Conservation (phyloP, 2,329 filamentous ascomycete genomes). For the Colletotrichum tofieldiae region DNA sequence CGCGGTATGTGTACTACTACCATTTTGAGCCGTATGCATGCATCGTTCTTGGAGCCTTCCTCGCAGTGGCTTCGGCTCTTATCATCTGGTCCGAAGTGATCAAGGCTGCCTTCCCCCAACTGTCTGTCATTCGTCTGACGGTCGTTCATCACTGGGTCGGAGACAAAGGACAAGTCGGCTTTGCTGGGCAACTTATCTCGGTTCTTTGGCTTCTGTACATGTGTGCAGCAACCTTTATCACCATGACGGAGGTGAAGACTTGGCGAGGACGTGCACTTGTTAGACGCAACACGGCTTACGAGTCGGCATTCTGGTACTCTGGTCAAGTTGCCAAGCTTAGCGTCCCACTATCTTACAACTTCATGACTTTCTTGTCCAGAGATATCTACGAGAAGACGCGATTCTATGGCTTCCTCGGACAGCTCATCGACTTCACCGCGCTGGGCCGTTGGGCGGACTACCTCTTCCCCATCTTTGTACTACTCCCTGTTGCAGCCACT, state of each 20-base stretch:
- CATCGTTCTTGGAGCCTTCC: conserved; percentile 75
- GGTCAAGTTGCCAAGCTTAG: conserved; percentile 93
- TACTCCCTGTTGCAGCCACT: conserved; percentile 88
- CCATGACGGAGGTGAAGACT: conserved; percentile 94
- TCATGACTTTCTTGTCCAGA: conserved; percentile 87
- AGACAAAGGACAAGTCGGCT: conserved; percentile 82
- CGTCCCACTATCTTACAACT: conserved; percentile 95
- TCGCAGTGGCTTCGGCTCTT: conserved; percentile 82
- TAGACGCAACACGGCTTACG: conserved; percentile 89
- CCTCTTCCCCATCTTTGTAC: conserved; percentile 89
- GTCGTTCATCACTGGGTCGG: conserved; percentile 84
- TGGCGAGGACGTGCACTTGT: conserved; percentile 96
- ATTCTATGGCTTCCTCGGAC: conserved; percentile 90
- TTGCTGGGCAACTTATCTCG: conserved; percentile 88
- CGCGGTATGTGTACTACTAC: conserved; percentile 84
- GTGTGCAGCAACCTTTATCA: conserved; percentile 89
- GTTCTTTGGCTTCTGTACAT: conserved; percentile 96
- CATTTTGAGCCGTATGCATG: conserved; percentile 80
- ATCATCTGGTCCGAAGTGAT: conserved; percentile 96
- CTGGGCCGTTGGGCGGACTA: conserved; percentile 88
- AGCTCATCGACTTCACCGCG: conserved; percentile 85
- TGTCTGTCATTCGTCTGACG: conserved; percentile 78
- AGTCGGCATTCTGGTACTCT: conserved; percentile 96
- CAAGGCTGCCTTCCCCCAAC: conserved; percentile 82
- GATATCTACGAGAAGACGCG: conserved; percentile 82